phyloP scores from a whole-genome alignment of 2,329 filamentous ascomycete genomes.

The Hypoxylon sp. region DNA sequence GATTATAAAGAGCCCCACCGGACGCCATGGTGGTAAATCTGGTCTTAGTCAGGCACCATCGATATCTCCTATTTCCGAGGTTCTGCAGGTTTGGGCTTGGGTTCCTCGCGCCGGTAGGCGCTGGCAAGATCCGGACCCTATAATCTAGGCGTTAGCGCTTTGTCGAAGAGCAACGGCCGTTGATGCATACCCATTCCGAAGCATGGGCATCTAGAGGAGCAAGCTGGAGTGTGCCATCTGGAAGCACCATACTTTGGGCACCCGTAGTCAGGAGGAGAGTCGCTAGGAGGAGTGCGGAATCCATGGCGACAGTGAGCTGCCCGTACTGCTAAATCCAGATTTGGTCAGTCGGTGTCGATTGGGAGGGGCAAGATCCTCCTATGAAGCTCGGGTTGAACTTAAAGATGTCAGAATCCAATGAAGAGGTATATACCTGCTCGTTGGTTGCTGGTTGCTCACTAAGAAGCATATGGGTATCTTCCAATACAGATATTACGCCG shows the following conservation, averaged over 20 bases:
- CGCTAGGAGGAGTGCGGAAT: conserved; percentile 1
- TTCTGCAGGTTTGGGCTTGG: conserved; percentile 1
- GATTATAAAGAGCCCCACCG: not conserved
- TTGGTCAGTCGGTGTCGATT: not conserved
- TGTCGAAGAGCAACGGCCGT: fast-evolving
- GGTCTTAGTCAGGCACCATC: not conserved
- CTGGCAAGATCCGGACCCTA: conserved; percentile 31
- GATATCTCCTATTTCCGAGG: not conserved
- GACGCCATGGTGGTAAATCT: not conserved
- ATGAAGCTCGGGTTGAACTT: not conserved
- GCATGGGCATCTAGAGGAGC: conserved; percentile 32
- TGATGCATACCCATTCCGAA: conserved; percentile 25
- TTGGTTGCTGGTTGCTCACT: not conserved
- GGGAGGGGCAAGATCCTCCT: not conserved
- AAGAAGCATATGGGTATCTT: not conserved
- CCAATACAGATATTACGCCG: not conserved
- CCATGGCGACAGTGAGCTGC: not conserved
- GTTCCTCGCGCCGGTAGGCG: conserved; percentile 28
- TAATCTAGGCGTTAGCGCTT: not conserved
- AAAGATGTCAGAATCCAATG: not conserved
- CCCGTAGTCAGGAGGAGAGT: conserved; percentile 15
- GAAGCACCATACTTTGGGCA: conserved; percentile 17
- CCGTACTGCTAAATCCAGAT: not conserved
- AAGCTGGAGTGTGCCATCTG: conserved; percentile 25
- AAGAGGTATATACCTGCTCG: not conserved